A percentile compares a stretch with the other conserved stretches of the same genome.
These are phyloP conservation scores for Salvia miltiorrhiza DNA, from an alignment of 257 asterid genomes.

Conservation along the genomic window DNA sequence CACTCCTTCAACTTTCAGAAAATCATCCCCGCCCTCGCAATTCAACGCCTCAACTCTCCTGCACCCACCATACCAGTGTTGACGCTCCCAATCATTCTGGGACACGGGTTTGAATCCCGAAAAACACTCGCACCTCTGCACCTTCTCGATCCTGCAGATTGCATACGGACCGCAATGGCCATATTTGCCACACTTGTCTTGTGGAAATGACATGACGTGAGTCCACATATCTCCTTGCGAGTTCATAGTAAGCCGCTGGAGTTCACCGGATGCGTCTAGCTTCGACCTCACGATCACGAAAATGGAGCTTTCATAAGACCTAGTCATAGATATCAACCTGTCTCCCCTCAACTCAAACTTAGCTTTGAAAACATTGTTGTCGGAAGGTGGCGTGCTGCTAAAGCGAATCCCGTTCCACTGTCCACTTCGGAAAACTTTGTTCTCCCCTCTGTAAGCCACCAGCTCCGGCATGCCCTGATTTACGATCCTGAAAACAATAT, in stretches of 20 bases:
- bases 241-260: not conserved
- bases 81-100: too few species aligned
- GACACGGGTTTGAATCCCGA: conserved; percentile 13
- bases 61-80: too few species aligned
- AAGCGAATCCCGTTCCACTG: conserved; percentile 32
- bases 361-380: not conserved
- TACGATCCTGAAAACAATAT: not conserved
- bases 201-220: too few species aligned
- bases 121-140: not conserved
- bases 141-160: conserved; percentile 5
- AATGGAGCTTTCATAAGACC: conserved; percentile 4
- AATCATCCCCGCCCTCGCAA: too few species aligned
- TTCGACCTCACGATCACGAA: not conserved
- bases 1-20: too few species aligned
- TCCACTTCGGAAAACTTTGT: conserved; percentile 13
- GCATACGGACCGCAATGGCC: conserved; percentile 28
- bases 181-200: conserved; percentile 21
- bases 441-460: not conserved
- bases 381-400: not conserved
- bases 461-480: conserved; percentile 4
- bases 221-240: too few species aligned
- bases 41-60: too few species aligned
- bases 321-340: not conserved
- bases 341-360: not conserved
- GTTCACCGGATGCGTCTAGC: not conserved